Evolutionary conservation across 257 asterid species (phyloP).

Genomic region (Ilex aquifolium): DNA sequence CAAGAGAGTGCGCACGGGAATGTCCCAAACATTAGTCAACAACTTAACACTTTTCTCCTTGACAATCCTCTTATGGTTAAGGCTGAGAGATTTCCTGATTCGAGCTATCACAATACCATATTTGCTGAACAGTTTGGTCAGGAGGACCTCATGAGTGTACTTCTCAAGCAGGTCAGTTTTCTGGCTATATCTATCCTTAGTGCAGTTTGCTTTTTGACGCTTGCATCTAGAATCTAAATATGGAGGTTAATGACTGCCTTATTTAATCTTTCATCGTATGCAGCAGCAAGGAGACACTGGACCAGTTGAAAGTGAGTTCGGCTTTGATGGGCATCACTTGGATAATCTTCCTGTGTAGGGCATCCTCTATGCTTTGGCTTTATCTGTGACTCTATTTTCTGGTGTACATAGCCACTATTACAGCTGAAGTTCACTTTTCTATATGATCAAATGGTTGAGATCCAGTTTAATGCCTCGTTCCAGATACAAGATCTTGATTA

Average conservation of each 20-base stretch:
- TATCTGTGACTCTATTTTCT: background rate
- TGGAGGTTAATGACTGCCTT: background rate
- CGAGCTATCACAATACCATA: conserved; percentile 38
- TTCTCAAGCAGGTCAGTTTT: conserved; percentile 62
- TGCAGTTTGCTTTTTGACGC: background rate
- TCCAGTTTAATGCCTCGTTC: conserved; percentile 15
- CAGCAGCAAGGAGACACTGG: background rate
- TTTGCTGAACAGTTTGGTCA: conserved; percentile 49
- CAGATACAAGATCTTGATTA: conserved; percentile 18
- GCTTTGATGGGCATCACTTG: background rate
- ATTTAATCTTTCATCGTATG: no score
- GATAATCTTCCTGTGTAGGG: background rate
- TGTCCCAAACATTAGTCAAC: conserved; percentile 26
- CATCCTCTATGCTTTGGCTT: background rate
- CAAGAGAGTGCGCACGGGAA: conserved; percentile 22
- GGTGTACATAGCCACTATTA: conserved; percentile 1
- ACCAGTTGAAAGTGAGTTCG: background rate
- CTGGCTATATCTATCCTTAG: background rate
- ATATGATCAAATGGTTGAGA: conserved; percentile 16
- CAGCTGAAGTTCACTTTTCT: conserved; percentile 22
- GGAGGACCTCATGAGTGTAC: conserved; percentile 71
- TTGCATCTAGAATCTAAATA: background rate
- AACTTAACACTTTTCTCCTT: conserved; percentile 20
- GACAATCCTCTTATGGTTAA: conserved; percentile 39
- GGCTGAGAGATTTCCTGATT: conserved; percentile 40